Conservation (phyloP, 495 filamentous ascomycete genomes). For the Penicillium nucicola region DNA sequence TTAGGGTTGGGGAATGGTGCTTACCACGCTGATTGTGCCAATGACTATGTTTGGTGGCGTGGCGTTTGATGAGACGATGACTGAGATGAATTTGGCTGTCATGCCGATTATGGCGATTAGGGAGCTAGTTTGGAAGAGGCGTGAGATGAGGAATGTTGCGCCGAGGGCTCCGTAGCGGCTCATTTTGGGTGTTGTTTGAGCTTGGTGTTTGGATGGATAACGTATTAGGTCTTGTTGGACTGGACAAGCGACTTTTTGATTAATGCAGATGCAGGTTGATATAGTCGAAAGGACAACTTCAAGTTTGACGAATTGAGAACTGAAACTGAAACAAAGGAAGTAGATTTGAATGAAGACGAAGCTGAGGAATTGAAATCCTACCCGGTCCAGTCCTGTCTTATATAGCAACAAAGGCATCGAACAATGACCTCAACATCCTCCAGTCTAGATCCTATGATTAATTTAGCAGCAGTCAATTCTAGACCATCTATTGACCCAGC, state of each 20-base stretch:
- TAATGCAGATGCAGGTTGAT: neutral
- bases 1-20: conserved; percentile 18
- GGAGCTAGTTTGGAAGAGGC: conserved; percentile 65
- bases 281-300: neutral
- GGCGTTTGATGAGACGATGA: conserved; percentile 61
- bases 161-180: conserved; percentile 67
- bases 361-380: conserved; percentile 2
- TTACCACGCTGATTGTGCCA: conserved; percentile 74
- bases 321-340: conserved; percentile 3
- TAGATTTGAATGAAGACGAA: conserved; percentile 12
- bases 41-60: conserved; percentile 70
- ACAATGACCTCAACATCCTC: conserved; percentile 2
- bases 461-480: conserved; percentile 16
- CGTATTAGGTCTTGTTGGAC: neutral
- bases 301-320: too few species aligned
- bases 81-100: conserved; percentile 76
- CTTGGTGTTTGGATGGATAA: neutral
- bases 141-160: conserved; percentile 69
- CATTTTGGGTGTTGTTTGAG: too few species aligned
- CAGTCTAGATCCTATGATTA: conserved; percentile 10
- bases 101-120: conserved; percentile 81
- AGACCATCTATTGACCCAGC: conserved; percentile 5
- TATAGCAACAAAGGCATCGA: conserved; percentile 6
- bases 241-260: neutral
- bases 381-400: conserved; percentile 4